These are phyloP conservation scores for Rhododendron molle DNA, from an alignment of 148 eudicot species.

Conservation along the genomic window DNA sequence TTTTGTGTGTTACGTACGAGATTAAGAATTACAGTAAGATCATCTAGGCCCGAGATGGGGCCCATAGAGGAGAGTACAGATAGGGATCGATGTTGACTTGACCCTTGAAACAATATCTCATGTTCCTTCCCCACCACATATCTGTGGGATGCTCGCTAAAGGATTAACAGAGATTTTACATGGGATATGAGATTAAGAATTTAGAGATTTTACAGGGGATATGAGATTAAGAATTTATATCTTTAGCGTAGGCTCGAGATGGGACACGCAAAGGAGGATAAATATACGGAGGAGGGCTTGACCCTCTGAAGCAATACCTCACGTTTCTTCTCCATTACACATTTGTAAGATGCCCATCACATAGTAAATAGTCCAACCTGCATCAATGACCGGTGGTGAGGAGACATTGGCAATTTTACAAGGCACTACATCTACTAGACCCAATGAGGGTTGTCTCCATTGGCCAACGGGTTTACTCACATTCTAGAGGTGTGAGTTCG, in stretches of 20 bases:
- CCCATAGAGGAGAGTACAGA: not conserved
- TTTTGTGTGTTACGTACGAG: not conserved
- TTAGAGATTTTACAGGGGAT: too few species aligned
- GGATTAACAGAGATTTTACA: not conserved
- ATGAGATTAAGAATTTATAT: not conserved
- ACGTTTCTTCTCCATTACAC: not conserved
- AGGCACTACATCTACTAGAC: too few species aligned
- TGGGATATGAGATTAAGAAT: too few species aligned
- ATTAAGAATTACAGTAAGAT: too few species aligned
- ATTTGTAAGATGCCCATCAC: not conserved
- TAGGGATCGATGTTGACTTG: not conserved
- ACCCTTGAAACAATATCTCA: not conserved
- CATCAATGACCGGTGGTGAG: not conserved
- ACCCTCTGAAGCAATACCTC: not conserved
- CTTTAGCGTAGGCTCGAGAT: not conserved
- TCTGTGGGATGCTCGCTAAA: not conserved
- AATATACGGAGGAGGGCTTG: not conserved
- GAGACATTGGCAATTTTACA: too few species aligned
- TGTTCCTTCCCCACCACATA: not conserved
- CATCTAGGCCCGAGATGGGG: not conserved
- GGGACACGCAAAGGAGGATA: not conserved
- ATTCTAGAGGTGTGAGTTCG: not conserved
- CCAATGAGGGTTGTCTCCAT: not conserved
- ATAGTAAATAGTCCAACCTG: not conserved
- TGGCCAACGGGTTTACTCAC: not conserved